Evolutionary conservation across 176 grass and related monocot species (phyloP), one percentile per base, ranked within the genome.

Genomic region (Sorghum bicolor): DNA sequence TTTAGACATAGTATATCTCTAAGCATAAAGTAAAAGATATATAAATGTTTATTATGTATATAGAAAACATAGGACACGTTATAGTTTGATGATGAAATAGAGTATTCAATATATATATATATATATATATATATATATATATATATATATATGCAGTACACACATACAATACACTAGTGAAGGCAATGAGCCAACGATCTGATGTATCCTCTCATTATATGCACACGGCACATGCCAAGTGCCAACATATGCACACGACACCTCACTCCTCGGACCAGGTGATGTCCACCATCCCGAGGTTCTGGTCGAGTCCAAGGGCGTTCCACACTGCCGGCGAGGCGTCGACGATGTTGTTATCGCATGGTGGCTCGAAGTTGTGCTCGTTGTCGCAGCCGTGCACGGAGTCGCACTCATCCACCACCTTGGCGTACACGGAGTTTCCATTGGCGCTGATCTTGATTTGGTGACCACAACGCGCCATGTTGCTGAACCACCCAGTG

Each of bases 321-420:
- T 87, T 16, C 90, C 93, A 92, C n/a, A 94, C 87, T 0, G 74
- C 93, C 5, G 78, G 84, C 4, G 85, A 90, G 0, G 81, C 93
- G 0, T 87, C 84, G 1, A 94, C 88, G 8, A 79, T 36, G 76
- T 94, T 84, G 32, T 84, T 81, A 10, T 50, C 72, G 15, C 90
- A 94, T 0, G 87, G 92, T 0, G 84, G 82, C 82, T 92, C 71
- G 8, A 72, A 92, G 58, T 90, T 90, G 61, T 86, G 87, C 5
- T 90, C 78, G 0, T 50, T 26, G 0, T 84, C 86, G 20, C 90
- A 94, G 25, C 92, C 90, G 5, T 92, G 77, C 24, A 92, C 39
- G 6, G 87, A 92, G 87, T 94, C 90, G 32, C 92, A 94, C 88
- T 89, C 89, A 72, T 92, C 90, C 12, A 92, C 92, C 9, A 94